Evolutionary conservation across 495 filamentous ascomycete genomes (phyloP), one percentile per base, ranked within the genome.

Genomic region (Lentithecium fluviatile): DNA sequence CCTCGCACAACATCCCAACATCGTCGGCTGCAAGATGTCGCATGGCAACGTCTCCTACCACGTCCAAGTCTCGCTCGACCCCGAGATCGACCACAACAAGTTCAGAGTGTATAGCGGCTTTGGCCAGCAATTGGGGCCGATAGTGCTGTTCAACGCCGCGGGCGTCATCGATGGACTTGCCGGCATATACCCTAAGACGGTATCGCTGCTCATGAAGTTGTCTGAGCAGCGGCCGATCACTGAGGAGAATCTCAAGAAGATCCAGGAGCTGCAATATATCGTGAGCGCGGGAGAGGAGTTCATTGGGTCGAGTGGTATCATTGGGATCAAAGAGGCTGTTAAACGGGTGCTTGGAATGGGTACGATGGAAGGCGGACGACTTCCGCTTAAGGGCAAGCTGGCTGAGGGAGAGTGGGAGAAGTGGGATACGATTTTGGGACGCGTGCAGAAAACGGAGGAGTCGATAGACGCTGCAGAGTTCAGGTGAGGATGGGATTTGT

Each of bases 71-170:
- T 75, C 82, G 7, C 69, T 85, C 0, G 72, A 84, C 5, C 82
- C 79, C 42, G 77, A 78, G 15, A 81, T 89, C 56, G 69, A 76
- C 0, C 63, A 75, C 0, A 74, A 79, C 3, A 74, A 78, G 11
- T 89, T 90, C 68, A 80, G 81, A 0, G 79, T 85, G 3, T 88
- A 83, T 70, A 85, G 85, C 7, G 87, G 87, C 0, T 84, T 89
- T 69, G 82, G 83, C 1, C 86, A 89, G 64, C 89, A 89, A 68
- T 71, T 90, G 38, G 71, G 89, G 32, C 85, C 81, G 0, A 86
- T 85, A 1, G 61, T 84, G 15, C 74, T 76, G 7, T 82, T 82
- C 0, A 85, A 85, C 2, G 80, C 78, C 4, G 78, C 82, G 4
- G 86, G 86, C 5, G 85, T 82, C 59, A 85, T 88, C 60, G 80